These are phyloP conservation scores for Diplodia seriata DNA, from an alignment of 2,329 filamentous ascomycete species.

Conservation along the genomic window DNA sequence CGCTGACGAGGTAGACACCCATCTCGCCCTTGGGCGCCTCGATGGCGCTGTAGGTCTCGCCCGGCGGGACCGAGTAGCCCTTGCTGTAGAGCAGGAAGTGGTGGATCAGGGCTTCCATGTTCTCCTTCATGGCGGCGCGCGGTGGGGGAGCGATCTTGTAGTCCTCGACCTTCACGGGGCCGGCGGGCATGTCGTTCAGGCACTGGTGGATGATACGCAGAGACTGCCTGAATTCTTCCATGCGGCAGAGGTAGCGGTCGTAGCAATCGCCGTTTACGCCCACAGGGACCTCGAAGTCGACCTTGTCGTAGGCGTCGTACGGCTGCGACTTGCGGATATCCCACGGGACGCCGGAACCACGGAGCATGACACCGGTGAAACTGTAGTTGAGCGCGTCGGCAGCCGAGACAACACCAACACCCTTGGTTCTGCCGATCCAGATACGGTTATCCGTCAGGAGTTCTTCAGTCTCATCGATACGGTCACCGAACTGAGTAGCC, in stretches of 20 bases:
- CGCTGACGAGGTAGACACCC: slow-evolving; percentile 95
- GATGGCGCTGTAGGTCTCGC: slow-evolving; percentile 97
- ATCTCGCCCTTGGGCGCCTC: slow-evolving; percentile 99
- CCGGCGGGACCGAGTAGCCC: slow-evolving; percentile 94
- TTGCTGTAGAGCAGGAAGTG: slow-evolving; percentile 99
- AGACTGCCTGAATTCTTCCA: slow-evolving; percentile 99
- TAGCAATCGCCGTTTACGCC: slow-evolving; percentile 98
- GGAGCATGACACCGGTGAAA: slow-evolving; percentile 97
- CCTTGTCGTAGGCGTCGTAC: slow-evolving; percentile 96
- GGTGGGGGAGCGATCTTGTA: slow-evolving; percentile 98
- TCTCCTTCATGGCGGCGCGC: slow-evolving; percentile 99
- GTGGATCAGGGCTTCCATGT: slow-evolving; percentile 99
- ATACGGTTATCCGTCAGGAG: slow-evolving; percentile 99
- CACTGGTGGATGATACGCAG: slow-evolving; percentile 99
- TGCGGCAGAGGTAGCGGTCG: slow-evolving; percentile 97
- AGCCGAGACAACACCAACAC: slow-evolving; percentile 88
- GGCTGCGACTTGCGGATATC: slow-evolving; percentile 96
- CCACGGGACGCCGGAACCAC: slow-evolving; percentile 94
- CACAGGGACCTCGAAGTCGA: slow-evolving; percentile 97
- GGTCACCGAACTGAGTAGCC: slow-evolving; percentile 98
- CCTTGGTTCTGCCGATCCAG: slow-evolving; percentile 93
- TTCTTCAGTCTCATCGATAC: slow-evolving; percentile 98
- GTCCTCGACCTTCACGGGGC: slow-evolving; percentile 93
- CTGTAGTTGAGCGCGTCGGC: slow-evolving; percentile 95
- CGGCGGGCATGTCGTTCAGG: slow-evolving; percentile 97